Evolutionary conservation across 768 basidiomycete genomes (phyloP).

Genomic region (Rubroboletus pulcherrimus): DNA sequence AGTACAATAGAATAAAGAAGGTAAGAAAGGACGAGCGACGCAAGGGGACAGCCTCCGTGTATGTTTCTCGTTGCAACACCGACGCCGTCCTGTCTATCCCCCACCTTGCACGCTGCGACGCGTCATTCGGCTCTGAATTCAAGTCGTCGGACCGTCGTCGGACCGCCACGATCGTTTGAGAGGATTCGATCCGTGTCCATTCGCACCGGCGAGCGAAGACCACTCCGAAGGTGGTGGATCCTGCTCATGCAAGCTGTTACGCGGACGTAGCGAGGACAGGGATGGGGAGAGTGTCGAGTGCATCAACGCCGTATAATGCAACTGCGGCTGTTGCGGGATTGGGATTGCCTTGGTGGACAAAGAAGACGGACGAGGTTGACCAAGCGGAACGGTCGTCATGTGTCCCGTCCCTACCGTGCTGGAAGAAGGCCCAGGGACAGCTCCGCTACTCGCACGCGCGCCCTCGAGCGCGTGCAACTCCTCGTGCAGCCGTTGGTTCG

Average conservation of each 20-base stretch:
- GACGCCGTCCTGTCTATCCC: background rate
- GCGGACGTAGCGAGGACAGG: background rate
- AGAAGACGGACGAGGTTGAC: background rate
- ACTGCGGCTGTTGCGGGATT: slow-evolving; percentile 3
- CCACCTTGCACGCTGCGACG: background rate
- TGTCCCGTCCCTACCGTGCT: background rate
- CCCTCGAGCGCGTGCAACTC: slow-evolving; percentile 47
- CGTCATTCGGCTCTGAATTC: background rate
- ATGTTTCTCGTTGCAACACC: background rate
- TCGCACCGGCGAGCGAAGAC: slow-evolving; percentile 29
- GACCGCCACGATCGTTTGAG: slow-evolving; percentile 29
- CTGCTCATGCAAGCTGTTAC: slow-evolving; percentile 16
- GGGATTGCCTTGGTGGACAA: background rate
- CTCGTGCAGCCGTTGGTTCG: slow-evolving; percentile 61
- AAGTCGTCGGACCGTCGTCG: slow-evolving; percentile 19
- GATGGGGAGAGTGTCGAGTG: slow-evolving; percentile 4
- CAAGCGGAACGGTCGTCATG: background rate
- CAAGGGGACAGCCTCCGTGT: background rate
- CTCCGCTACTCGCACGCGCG: background rate
- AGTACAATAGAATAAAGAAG: background rate
- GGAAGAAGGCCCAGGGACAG: background rate
- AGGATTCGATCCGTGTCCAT: slow-evolving; percentile 17
- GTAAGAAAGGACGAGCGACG: background rate
- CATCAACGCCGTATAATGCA: slow-evolving; percentile 3
- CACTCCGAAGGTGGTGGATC: slow-evolving; percentile 22